phyloP scores from a whole-genome alignment of 169 alveolate genomes.

The Plasmodium vivax region DNA sequence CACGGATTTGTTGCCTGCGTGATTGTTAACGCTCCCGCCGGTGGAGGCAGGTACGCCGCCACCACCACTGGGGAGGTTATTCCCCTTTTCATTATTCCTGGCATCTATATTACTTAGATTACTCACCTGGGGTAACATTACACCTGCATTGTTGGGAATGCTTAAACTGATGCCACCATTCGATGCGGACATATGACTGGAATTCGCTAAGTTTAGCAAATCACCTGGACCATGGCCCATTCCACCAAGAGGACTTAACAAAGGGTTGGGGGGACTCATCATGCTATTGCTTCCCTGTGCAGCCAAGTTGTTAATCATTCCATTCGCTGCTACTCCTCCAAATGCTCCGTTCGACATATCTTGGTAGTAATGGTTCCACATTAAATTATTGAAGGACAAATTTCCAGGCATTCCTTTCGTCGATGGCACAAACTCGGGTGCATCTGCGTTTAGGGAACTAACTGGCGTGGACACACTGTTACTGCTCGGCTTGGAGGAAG shows the following conservation, averaged over 20 bases:
- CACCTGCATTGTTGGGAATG: neutral
- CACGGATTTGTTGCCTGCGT: neutral
- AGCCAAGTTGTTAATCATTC: neutral
- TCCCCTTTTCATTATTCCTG: neutral
- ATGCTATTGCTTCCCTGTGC: conserved; percentile 24
- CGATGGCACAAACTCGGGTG: conserved; percentile 76
- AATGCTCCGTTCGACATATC: conserved; percentile 6
- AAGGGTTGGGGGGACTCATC: conserved; percentile 8
- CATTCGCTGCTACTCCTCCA: neutral
- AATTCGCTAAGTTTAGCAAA: neutral
- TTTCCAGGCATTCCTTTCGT: conserved; percentile 29
- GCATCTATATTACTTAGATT: neutral
- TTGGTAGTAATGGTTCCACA: conserved; percentile 73
- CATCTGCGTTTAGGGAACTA: conserved; percentile 74
- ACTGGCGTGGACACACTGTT: neutral
- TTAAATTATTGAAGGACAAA: conserved; percentile 23
- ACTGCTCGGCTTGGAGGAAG: neutral
- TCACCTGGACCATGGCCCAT: conserved; percentile 4
- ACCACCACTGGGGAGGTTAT: neutral
- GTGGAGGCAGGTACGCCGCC: neutral
- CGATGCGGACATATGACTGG: neutral
- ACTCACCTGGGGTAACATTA: neutral
- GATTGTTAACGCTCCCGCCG: neutral
- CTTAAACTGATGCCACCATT: neutral
- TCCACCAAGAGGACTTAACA: conserved; percentile 1